These are phyloP conservation scores for Pyrenochaeta sp. DNA, from an alignment of 2,329 filamentous ascomycete genomes.

Conservation along the genomic window DNA sequence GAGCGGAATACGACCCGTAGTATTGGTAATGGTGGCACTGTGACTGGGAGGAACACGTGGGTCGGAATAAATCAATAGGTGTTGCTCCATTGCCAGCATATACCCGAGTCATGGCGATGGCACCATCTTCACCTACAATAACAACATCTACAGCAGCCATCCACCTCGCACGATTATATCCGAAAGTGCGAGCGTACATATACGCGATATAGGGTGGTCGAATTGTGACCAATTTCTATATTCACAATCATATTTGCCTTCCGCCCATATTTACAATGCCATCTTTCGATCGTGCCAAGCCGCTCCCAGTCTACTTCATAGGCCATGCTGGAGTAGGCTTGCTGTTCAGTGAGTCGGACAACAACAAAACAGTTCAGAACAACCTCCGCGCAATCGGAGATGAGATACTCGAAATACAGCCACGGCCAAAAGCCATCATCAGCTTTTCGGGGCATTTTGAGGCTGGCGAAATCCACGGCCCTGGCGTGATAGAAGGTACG, in stretches of 20 bases:
- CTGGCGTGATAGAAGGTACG: conserved; percentile 3
- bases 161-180: neutral
- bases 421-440: conserved; percentile 1
- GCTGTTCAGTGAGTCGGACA: conserved; percentile 4
- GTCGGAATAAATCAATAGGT: too few species aligned
- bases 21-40: neutral
- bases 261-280: neutral
- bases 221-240: too few species aligned
- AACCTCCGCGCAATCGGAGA: conserved; percentile 3
- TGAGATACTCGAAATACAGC: neutral
- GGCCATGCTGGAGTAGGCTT: conserved; percentile 4
- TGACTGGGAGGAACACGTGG: too few species aligned
- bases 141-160: too few species aligned
- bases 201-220: too few species aligned
- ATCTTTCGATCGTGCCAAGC: neutral
- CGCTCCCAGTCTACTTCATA: conserved; percentile 4
- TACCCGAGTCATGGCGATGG: neutral
- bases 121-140: too few species aligned
- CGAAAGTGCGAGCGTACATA: neutral
- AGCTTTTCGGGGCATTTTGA: conserved; percentile 5
- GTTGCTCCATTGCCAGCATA: too few species aligned
- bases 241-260: too few species aligned
- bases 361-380: conserved; percentile 2
- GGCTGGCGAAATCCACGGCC: conserved; percentile 4
- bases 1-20: too few species aligned